These are phyloP conservation scores for Helianthus annuus DNA, from an alignment of 129 eudicot species.

Conservation along the genomic window HanXRQr2.0-SUNRISE NC_035444.2:15373757-15374256, in stretches of 20 bases:
- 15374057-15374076: constrained; percentile 75
- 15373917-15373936: too few species aligned
- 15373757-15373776: too few species aligned
- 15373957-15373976: constrained; percentile 10
- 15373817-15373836: too few species aligned
- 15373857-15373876: too few species aligned
- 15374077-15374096: constrained; percentile 76
- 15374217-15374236: constrained; percentile 45
- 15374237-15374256: constrained; percentile 27
- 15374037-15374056: constrained; percentile 81
- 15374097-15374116: constrained; percentile 78
- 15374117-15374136: constrained; percentile 76
- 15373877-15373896: too few species aligned
- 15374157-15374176: neutral
- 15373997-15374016: constrained; percentile 53
- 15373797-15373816: too few species aligned
- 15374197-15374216: neutral
- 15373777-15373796: too few species aligned
- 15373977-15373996: neutral
- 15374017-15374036: constrained; percentile 75
- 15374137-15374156: constrained; percentile 38
- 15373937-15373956: too few species aligned
- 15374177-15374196: neutral
- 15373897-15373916: too few species aligned
- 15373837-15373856: too few species aligned